Conservation (phyloP, 2,329 filamentous ascomycete genomes). For the Coniochaeta sp. region DNA sequence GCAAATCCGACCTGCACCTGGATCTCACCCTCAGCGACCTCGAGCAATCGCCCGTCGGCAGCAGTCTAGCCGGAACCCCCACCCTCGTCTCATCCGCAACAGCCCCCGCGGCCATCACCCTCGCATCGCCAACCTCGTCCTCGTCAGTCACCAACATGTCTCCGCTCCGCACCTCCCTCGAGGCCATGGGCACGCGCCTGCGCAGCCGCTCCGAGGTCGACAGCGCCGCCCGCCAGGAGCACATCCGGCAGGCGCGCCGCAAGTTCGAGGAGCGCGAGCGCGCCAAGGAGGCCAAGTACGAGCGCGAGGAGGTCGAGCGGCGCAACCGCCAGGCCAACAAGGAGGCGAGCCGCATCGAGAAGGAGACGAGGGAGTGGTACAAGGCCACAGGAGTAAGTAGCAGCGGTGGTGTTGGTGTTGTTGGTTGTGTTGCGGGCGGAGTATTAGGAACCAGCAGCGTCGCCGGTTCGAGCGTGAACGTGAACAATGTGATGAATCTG, state of each 20-base stretch:
- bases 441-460: conserved; percentile 6
- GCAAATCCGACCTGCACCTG: conserved; percentile 38
- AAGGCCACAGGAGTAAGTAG: conserved; percentile 19
- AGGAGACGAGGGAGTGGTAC: conserved; percentile 23
- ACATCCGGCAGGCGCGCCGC: conserved; percentile 53
- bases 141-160: conserved; percentile 35
- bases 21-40: conserved; percentile 22
- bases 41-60: conserved; percentile 28
- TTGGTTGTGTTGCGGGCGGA: not conserved
- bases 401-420: not conserved
- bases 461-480: not conserved
- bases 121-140: conserved; percentile 16
- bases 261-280: conserved; percentile 57
- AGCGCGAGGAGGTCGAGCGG: conserved; percentile 49
- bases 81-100: conserved; percentile 13
- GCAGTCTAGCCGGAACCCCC: conserved; percentile 17
- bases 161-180: conserved; percentile 51
- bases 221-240: conserved; percentile 44
- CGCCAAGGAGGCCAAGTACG: conserved; percentile 55
- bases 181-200: conserved; percentile 48
- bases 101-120: conserved; percentile 10
- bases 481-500: too few species aligned
- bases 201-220: conserved; percentile 55
- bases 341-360: conserved; percentile 45
- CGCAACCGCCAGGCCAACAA: conserved; percentile 52